Evolutionary conservation across 169 alveolate genomes (phyloP).

Genomic region (Blepharisma undulans): DNA sequence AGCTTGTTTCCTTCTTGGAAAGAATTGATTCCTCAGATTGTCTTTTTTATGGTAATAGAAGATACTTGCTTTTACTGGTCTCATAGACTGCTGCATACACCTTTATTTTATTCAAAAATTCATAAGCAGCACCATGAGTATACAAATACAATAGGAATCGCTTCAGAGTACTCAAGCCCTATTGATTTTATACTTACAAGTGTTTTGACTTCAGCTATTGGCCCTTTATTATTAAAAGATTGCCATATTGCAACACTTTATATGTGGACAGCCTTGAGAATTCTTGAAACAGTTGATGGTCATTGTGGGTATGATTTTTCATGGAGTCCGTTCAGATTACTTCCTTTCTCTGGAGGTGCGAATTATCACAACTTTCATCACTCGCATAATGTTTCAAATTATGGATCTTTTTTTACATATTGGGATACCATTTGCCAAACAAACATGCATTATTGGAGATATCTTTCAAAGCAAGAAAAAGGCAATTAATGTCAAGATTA

Average conservation of each 20-base stretch:
- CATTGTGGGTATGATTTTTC: constrained; percentile 78
- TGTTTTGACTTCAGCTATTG: constrained; percentile 54
- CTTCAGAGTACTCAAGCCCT: constrained; percentile 71
- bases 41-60: constrained; percentile 67
- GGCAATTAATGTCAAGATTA: too few relatives aligned
- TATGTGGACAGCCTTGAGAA: constrained; percentile 51
- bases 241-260: constrained; percentile 48
- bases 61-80: constrained; percentile 68
- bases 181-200: constrained; percentile 59
- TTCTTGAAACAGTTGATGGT: constrained; percentile 71
- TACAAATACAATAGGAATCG: constrained; percentile 53
- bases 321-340: constrained; percentile 69
- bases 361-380: constrained; percentile 66
- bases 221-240: constrained; percentile 47
- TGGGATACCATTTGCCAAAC: constrained; percentile 63
- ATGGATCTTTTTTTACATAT: constrained; percentile 45
- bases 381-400: constrained; percentile 62
- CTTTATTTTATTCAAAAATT: constrained; percentile 52
- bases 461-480: not conserved
- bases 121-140: constrained; percentile 78
- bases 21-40: constrained; percentile 45
- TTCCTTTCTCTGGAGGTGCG: constrained; percentile 63
- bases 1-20: constrained; percentile 49
- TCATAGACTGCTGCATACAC: constrained; percentile 72
- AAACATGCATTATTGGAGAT: constrained; percentile 27